phyloP scores from a whole-genome alignment of 768 basidiomycete species.

The Boletus subcaerulescens region DNA sequence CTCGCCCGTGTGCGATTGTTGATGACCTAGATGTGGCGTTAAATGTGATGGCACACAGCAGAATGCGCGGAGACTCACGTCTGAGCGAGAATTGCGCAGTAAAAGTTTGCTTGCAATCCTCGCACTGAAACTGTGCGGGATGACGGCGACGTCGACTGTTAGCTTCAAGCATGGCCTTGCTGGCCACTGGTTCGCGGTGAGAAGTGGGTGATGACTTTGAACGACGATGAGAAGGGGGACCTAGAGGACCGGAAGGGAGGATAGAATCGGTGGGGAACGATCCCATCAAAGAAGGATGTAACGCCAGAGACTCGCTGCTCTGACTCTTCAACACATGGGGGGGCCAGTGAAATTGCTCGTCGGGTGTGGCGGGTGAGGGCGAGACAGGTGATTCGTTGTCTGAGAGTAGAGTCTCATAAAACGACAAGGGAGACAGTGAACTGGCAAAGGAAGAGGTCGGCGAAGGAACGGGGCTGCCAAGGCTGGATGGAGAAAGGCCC shows the following conservation, averaged over 20 bases:
- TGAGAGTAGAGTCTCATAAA: slow-evolving; percentile 13
- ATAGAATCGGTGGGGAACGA: neutral
- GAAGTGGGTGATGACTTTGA: slow-evolving; percentile 12
- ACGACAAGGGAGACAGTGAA: slow-evolving; percentile 24
- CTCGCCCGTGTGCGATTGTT: slow-evolving; percentile 28
- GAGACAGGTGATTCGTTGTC: slow-evolving; percentile 21
- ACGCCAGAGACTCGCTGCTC: slow-evolving; percentile 9
- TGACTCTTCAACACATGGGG: neutral
- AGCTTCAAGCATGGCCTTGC: slow-evolving; percentile 33
- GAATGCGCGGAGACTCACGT: slow-evolving; percentile 18
- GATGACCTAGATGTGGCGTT: slow-evolving; percentile 23
- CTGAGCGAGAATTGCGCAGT: slow-evolving; percentile 33
- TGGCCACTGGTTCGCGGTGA: slow-evolving; percentile 24
- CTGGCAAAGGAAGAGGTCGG: slow-evolving; percentile 25
- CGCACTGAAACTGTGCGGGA: slow-evolving; percentile 18
- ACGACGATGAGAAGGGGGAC: slow-evolving; percentile 11
- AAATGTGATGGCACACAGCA: neutral
- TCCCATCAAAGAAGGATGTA: neutral
- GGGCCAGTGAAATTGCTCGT: slow-evolving; percentile 6
- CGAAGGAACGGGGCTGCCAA: slow-evolving; percentile 19
- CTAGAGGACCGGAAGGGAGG: neutral
- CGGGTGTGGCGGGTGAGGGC: slow-evolving; percentile 17
- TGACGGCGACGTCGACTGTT: slow-evolving; percentile 32
- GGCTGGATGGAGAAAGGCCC: slow-evolving; percentile 8
- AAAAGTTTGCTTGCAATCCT: slow-evolving; percentile 23